Base-by-base conservation (phyloP, 2,329 filamentous ascomycete species). In the Colletotrichum limetticola region DNA sequence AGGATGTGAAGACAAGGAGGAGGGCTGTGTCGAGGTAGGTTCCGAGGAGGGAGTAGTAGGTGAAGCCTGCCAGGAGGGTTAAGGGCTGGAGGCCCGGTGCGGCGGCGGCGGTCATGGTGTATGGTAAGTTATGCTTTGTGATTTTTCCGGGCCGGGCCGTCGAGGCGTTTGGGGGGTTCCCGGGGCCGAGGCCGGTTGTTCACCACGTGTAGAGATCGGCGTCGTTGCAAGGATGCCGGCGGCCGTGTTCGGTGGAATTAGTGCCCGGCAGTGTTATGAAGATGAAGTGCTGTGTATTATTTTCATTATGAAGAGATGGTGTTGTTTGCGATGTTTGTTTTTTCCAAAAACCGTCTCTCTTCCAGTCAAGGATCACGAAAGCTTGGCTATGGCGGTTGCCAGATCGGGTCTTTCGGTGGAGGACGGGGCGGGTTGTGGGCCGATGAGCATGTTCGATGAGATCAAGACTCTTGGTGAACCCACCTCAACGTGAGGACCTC, bases 21-120 rank as follows among this genome's bases (percentile, higher is more conserved):
- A 79, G 65, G 65, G 68, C 59, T n/a, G 78, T 30, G 71, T 83
- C 80, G 22, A 75, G 61, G 64, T 61, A 70, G 52, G 67, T 72
- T 9, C 78, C 77, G 32, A 76, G 66, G 8, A 77, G 49, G 16
- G 59, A 26, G 53, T 79, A 77, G 63, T 76, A 79, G 26, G 72
- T 24, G 56, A 76, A 55, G 35, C 75, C 60, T 26, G 59, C 67
- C n/a, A 76, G 68, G n/a, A 75, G 59, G 59, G 35, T 56, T 32
- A 68, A 42, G 14, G 66, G 65, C 65, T 32, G 65, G 42, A 74
- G 52, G 19, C 30, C 56, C 60, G 70, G 56, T 42, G 61, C 60
- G 56, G 66, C n/a, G 35, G 71, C 37, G 30, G 28, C 26, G 8
- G 19, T n/a, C 14, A 42, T 42, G 37, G 3, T 22, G 42, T 11